Evolutionary conservation across 352 stramenopile species (phyloP).

Genomic region (Globisporangium camurandrum): DNA sequence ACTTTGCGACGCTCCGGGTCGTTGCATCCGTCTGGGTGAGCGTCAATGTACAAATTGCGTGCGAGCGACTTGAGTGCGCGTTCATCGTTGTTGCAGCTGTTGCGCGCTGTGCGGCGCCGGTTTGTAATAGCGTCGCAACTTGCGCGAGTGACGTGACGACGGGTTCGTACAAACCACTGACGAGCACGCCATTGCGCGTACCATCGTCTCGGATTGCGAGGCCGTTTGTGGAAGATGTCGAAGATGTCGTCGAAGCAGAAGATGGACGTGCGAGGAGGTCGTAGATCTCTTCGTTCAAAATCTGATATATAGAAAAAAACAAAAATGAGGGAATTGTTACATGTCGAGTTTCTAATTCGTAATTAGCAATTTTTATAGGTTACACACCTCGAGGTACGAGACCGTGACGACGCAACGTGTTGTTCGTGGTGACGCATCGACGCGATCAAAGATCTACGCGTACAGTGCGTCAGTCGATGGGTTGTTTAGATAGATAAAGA

Average conservation of each 20-base stretch:
- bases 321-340: neutral
- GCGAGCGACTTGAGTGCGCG: constrained; percentile 69
- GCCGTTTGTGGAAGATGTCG: constrained; percentile 17
- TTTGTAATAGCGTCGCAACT: constrained; percentile 35
- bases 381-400: constrained; percentile 60
- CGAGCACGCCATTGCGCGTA: constrained; percentile 87
- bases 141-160: constrained; percentile 44
- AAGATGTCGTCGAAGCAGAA: neutral
- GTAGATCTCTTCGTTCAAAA: constrained; percentile 96
- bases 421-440: constrained; percentile 16
- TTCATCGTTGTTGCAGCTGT: constrained; percentile 77
- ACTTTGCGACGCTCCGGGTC: constrained; percentile 65
- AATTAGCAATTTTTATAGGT: too few species aligned
- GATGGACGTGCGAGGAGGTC: constrained; percentile 77
- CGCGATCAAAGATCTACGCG: constrained; percentile 40
- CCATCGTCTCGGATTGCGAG: constrained; percentile 82
- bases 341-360: neutral
- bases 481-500: neutral
- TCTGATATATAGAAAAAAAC: constrained; percentile 33
- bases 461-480: neutral
- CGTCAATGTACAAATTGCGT: constrained; percentile 85
- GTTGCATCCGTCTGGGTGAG: constrained; percentile 59
- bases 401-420: constrained; percentile 47
- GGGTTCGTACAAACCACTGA: constrained; percentile 78
- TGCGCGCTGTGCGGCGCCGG: constrained; percentile 36